Base-by-base conservation (phyloP, 257 asterid genomes). In the Ballota nigra region DNA sequence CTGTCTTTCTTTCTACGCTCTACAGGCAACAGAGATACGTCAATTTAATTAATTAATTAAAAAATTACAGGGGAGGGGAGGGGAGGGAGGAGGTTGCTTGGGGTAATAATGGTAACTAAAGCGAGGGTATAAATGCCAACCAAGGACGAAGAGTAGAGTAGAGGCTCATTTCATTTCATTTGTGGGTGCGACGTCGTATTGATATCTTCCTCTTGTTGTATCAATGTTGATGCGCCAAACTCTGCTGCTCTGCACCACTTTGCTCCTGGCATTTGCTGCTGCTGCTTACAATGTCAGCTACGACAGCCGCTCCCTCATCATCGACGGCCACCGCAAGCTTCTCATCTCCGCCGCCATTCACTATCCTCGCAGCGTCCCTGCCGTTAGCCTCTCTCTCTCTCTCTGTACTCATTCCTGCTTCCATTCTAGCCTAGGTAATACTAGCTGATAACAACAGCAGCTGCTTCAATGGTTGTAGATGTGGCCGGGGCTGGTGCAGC, bases 281-380 rank as follows among this genome's bases (percentile, higher is more conserved):
- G 77, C 74, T 13, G 83, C 86, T 73, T 77, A 82, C 89, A 91
- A 80, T 79, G 94, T 92, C 61, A 84, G 81, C 75, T 89, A 89
- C 57, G 96, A 92, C 76, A 78, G 69, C 61, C 96, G 96, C 63
- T 92, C 98, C 53, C 90, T 92, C 75, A 84, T 89, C 72, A 86
- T 92, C 84, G 90, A 88, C 82, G 98, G 98, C 84, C 88, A 69
- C 41, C 86, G 98, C 63, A 85, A 81, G 78, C 92, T 92, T 40
- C 77, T 92, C 80, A 86, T 92, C 76, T 92, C 98, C 70, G 91
- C 96, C 65, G 86, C 98, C 66, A 83, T 92, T 67, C 98, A 92
- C 82, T 92, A 92, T 69, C 97, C 98, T 62, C 98, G 97, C 85
- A 92, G 97, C 81, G 96, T 87, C 60, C 97, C 98, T 70, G 92